A percentile compares a stretch with the other conserved stretches of the same genome.
Conservation (phyloP, 1,284 basidiomycete genomes). For the Apiotrichum brassicae region DNA sequence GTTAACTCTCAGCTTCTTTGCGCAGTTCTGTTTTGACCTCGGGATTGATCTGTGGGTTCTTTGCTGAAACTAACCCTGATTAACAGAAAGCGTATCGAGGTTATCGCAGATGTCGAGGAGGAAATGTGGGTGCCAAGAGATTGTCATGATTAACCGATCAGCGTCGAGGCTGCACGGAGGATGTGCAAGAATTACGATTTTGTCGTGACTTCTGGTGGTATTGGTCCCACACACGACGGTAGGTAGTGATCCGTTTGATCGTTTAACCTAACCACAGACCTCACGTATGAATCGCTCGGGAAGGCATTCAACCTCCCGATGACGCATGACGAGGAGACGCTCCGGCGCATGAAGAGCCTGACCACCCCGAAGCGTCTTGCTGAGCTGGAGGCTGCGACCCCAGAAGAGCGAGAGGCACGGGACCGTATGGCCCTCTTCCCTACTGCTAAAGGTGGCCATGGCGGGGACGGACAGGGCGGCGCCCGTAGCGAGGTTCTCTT, state of each 20-base stretch:
- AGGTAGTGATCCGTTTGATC: constrained; percentile 40
- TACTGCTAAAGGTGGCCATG: constrained; percentile 32
- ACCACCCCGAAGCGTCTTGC: constrained; percentile 52
- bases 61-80: neutral
- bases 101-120: constrained; percentile 81
- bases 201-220: constrained; percentile 72
- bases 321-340: constrained; percentile 70
- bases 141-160: constrained; percentile 37
- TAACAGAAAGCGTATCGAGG: constrained; percentile 73
- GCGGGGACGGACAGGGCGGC: constrained; percentile 32
- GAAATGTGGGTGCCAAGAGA: constrained; percentile 61
- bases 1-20: constrained; percentile 58
- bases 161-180: constrained; percentile 73
- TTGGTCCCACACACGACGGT: constrained; percentile 83
- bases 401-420: constrained; percentile 64
- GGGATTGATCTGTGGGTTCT: constrained; percentile 72
- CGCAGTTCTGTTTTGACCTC: constrained; percentile 77
- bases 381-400: constrained; percentile 57
- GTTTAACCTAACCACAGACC: too few relatives aligned
- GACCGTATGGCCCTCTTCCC: constrained; percentile 81
- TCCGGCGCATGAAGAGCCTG: constrained; percentile 66
- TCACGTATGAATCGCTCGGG: constrained; percentile 80
- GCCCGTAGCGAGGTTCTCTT: constrained; percentile 64
- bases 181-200: constrained; percentile 80
- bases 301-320: constrained; percentile 74